Evolutionary conservation across 352 stramenopile species (phyloP).

Genomic region (Globisporangium acanthophoron): DNA sequence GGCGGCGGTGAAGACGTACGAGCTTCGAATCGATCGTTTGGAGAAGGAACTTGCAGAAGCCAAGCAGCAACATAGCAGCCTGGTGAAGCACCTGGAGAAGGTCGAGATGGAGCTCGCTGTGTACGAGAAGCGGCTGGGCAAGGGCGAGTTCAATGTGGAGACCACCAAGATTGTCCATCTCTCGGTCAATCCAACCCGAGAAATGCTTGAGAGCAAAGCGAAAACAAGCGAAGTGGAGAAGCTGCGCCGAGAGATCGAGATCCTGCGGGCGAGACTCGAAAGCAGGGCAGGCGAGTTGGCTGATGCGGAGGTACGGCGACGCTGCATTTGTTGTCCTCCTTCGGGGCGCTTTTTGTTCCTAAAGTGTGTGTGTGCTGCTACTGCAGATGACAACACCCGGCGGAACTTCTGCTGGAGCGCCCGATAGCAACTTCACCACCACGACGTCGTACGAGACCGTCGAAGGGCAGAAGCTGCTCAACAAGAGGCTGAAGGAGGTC

Average conservation of each 20-base stretch:
- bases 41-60: slow-evolving; percentile 36
- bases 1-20: slow-evolving; percentile 34
- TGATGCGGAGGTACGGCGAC: slow-evolving; percentile 22
- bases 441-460: slow-evolving; percentile 84
- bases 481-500: slow-evolving; percentile 85
- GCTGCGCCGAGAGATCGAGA: slow-evolving; percentile 47
- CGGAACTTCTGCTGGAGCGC: neutral
- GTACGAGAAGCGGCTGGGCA: slow-evolving; percentile 67
- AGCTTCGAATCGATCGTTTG: slow-evolving; percentile 39
- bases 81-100: slow-evolving; percentile 61
- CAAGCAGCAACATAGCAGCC: slow-evolving; percentile 39
- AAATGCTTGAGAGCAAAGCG: slow-evolving; percentile 44
- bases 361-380: neutral
- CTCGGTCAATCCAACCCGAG: slow-evolving; percentile 74
- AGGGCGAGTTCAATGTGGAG: slow-evolving; percentile 72
- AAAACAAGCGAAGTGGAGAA: slow-evolving; percentile 33
- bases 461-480: slow-evolving; percentile 81
- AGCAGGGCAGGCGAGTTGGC: slow-evolving; percentile 20
- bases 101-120: slow-evolving; percentile 52
- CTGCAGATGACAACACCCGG: slow-evolving; percentile 3
- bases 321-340: neutral
- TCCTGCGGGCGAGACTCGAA: slow-evolving; percentile 41
- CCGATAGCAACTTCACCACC: slow-evolving; percentile 46
- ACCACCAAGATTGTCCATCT: slow-evolving; percentile 88
- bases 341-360: neutral